Conservation (phyloP, 2,329 filamentous ascomycete species). For the Fusarium sterilihyphosum region DNA sequence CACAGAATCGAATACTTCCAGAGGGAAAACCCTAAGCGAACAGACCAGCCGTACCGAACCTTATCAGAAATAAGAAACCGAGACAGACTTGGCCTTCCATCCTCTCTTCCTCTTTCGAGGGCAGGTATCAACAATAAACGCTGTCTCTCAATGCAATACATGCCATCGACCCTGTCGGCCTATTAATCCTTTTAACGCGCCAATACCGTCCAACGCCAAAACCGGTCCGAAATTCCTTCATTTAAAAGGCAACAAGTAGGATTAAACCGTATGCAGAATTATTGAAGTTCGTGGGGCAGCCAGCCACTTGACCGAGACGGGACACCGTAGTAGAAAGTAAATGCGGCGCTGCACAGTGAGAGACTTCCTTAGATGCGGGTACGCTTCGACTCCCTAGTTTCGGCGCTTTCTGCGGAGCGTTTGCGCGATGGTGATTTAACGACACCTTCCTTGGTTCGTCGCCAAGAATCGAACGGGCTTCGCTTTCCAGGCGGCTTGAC, state of each 20-base stretch:
- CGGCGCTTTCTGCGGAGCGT: constrained; percentile 50
- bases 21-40: constrained; percentile 22
- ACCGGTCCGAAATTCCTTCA: constrained; percentile 32
- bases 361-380: constrained; percentile 45
- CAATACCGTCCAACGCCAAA: constrained; percentile 42
- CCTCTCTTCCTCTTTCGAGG: constrained; percentile 11
- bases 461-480: constrained; percentile 76
- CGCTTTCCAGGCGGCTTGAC: constrained; percentile 52
- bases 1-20: constrained; percentile 31
- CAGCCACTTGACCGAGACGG: constrained; percentile 17
- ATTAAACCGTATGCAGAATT: constrained; percentile 34
- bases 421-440: constrained; percentile 59
- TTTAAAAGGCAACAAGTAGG: constrained; percentile 23
- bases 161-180: constrained; percentile 11
- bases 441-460: constrained; percentile 66
- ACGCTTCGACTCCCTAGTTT: constrained; percentile 48
- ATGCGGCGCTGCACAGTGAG: neutral
- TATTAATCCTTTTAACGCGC: constrained; percentile 29
- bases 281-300: constrained; percentile 8
- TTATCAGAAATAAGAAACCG: constrained; percentile 11
- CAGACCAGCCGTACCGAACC: constrained; percentile 5
- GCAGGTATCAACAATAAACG: constrained; percentile 28
- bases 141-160: constrained; percentile 27
- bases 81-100: constrained; percentile 20
- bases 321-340: constrained; percentile 12